phyloP scores from a whole-genome alignment of 2,329 filamentous ascomycete genomes.

The Talaromyces sp. region DNA sequence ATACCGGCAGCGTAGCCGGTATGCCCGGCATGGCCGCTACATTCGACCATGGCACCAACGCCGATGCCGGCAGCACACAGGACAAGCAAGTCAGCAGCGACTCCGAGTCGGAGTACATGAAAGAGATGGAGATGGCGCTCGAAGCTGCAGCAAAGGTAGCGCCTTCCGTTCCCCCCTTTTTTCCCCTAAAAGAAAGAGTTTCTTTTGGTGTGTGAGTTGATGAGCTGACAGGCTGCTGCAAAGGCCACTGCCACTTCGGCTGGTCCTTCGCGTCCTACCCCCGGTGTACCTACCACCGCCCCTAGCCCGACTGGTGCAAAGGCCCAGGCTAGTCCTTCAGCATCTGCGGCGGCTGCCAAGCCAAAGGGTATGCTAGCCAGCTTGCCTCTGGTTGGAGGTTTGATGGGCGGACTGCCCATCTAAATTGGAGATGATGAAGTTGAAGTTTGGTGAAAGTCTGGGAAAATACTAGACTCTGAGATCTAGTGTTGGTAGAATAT shows the following conservation, averaged over 20 bases:
- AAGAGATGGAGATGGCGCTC: conserved; percentile 13
- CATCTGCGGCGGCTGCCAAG: conserved; percentile 7
- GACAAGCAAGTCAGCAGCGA: neutral
- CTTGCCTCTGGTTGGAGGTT: conserved; percentile 8
- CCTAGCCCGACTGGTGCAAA: conserved; percentile 4
- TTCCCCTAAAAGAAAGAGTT: neutral
- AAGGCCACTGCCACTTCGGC: conserved; percentile 16
- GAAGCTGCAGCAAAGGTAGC: conserved; percentile 12
- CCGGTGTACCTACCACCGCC: conserved; percentile 11
- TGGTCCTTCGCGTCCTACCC: conserved; percentile 11
- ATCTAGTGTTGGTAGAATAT: neutral
- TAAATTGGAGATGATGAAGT: neutral
- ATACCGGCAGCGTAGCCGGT: conserved; percentile 13
- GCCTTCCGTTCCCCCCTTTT: neutral
- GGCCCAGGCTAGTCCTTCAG: neutral
- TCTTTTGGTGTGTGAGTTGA: neutral
- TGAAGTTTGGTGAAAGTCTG: neutral
- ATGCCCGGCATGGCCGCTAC: conserved; percentile 12
- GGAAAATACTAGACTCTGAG: too few relatives aligned
- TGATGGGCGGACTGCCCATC: conserved; percentile 8
- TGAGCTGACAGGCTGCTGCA: conserved; percentile 16
- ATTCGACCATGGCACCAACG: neutral
- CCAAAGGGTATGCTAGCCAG: neutral
- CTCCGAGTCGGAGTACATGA: conserved; percentile 10
- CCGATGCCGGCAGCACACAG: neutral